Percentiles rank a stretch among this genome's conserved stretches.
Conservation (phyloP, 2,329 filamentous ascomycete genomes). For the Exophiala sideris region DNA sequence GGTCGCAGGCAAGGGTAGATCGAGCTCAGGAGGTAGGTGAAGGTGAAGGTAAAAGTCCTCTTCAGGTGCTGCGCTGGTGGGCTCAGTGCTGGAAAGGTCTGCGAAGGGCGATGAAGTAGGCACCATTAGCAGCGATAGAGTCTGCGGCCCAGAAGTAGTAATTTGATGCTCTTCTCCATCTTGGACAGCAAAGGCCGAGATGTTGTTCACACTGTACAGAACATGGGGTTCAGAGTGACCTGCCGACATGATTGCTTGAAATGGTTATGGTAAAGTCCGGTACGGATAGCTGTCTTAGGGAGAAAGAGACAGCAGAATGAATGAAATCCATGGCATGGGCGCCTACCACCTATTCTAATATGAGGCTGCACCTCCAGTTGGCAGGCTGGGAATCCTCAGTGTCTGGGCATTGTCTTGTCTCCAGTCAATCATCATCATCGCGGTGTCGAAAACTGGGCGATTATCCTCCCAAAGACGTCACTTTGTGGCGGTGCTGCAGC, state of each 20-base stretch:
- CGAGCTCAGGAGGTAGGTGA: conserved; percentile 89
- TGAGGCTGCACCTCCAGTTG: background rate
- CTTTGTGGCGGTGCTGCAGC: conserved; percentile 35
- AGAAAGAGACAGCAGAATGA: background rate
- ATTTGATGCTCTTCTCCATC: conserved; percentile 80
- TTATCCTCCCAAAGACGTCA: conserved; percentile 21
- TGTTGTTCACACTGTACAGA: conserved; percentile 65
- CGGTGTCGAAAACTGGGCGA: background rate
- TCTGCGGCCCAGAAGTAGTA: conserved; percentile 82
- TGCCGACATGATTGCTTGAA: conserved; percentile 32
- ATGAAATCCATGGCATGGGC: background rate
- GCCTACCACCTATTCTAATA: background rate
- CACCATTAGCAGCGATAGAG: conserved; percentile 91
- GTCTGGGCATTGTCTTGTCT: conserved; percentile 3
- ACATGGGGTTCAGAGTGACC: conserved; percentile 55
- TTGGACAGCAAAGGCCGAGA: conserved; percentile 85
- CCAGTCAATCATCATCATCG: conserved; percentile 3
- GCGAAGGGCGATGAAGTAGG: conserved; percentile 74
- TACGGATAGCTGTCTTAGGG: background rate
- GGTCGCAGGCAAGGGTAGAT: conserved; percentile 86
- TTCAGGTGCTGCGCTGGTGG: conserved; percentile 57
- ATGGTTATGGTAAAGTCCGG: background rate
- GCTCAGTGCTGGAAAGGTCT: conserved; percentile 54
- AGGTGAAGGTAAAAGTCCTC: conserved; percentile 98
- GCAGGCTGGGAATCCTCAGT: background rate